A percentile compares a stretch with the other conserved stretches of the same genome.
Conservation (phyloP, 805 yeast genomes). For the Sungouiozyma intestinalis region DNA sequence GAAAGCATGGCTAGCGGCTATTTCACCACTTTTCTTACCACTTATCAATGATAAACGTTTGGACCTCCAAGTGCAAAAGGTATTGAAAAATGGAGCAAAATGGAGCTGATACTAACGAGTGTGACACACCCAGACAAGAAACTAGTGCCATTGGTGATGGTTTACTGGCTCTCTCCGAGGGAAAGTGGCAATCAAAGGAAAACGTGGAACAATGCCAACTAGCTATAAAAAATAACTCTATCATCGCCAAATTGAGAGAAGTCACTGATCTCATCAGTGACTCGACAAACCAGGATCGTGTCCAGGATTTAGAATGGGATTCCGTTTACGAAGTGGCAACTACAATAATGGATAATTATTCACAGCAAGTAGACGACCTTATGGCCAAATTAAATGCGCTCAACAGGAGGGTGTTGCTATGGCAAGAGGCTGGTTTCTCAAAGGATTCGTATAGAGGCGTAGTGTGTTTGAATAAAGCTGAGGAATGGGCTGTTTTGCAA, state of each 20-base stretch:
- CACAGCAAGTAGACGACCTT: slow-evolving; percentile 18
- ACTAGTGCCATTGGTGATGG: neutral
- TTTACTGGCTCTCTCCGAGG: neutral
- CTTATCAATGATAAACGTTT: neutral
- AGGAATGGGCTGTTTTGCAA: slow-evolving; percentile 22
- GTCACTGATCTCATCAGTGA: neutral
- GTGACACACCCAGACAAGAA: too few relatives aligned
- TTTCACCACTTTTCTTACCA: neutral
- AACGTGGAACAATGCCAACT: slow-evolving; percentile 7
- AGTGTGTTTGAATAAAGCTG: slow-evolving; percentile 15
- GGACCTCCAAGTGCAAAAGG: neutral
- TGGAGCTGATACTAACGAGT: too few relatives aligned
- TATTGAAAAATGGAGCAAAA: neutral
- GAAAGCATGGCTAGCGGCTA: neutral
- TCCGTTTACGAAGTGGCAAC: slow-evolving; percentile 22
- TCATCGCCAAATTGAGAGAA: slow-evolving; percentile 1
- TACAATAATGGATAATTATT: slow-evolving; percentile 22
- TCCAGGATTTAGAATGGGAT: slow-evolving; percentile 23
- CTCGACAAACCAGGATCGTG: slow-evolving; percentile 1
- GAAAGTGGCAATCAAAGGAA: slow-evolving; percentile 15
- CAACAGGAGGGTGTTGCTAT: slow-evolving; percentile 19
- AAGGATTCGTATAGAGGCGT: slow-evolving; percentile 26
- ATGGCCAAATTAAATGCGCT: slow-evolving; percentile 16
- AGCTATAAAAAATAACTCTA: neutral
- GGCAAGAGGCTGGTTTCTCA: slow-evolving; percentile 28